Base-by-base conservation (phyloP, 75 land plant species). In the Pinus tabuliformis region DNA sequence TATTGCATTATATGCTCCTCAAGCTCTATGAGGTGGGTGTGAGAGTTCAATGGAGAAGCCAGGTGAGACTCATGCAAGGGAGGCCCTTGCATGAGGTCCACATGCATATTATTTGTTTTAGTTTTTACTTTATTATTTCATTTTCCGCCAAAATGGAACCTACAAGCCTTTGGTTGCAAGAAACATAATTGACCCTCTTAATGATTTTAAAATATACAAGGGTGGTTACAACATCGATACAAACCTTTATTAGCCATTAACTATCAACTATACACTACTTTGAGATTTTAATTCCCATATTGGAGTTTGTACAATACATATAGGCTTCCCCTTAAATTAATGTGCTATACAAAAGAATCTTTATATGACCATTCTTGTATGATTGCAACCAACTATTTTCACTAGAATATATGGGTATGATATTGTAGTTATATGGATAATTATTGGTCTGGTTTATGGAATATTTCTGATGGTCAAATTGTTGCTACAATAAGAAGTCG, bases 221-320 rank as follows among this genome's bases (percentile, higher is more conserved):
- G 91, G 87, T 70, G 95, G 93, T 2, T 93, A 77, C 59, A 76
- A 93, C 78, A 74, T 93, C 39, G 75, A 83, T 57, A 89, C 83
- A 83, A 89, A 88, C 64, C 89, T 88, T 75, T 93, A 93, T 61
- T 90, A 88, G 91, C 87, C 88, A 83, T 91, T 92, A 86, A 90
- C 68, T 61, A 52, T 62, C 37, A 28, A 61, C 74, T 18, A 33
- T 74, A 22, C 54, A 16, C 22, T 65, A 37, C 52, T 64, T 17
- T 22, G 42, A 12, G 21, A 58, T 75, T 13, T 57, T 13, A n/a
- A 18, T 57, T 17, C 0, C 59, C 37, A 7, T 42, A 5, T 59
- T 57, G 15, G 28, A n/a, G 17, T 45, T 45, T 45, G 49, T 45
- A 45, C 0, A 45, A 5, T 45, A 6, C 49, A 45, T 6, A 45